Percentiles rank a stretch among this genome's conserved stretches.
phyloP scores from a whole-genome alignment of 495 filamentous ascomycete species.

The Tetracladium setigerum region DNA sequence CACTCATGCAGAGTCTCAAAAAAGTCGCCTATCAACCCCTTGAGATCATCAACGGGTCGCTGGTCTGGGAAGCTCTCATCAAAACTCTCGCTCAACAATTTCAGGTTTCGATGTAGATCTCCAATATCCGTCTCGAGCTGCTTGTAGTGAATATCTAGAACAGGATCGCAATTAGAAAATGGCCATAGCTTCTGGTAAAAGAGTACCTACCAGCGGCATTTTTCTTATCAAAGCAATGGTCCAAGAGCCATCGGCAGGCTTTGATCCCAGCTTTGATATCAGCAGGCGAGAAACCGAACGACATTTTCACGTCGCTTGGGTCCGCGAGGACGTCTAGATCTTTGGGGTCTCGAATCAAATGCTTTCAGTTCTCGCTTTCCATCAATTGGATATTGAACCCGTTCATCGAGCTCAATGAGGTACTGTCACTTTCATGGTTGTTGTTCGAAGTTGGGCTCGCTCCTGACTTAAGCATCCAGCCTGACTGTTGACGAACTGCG shows the following conservation, averaged over 20 bases:
- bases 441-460: no score
- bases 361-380: no score
- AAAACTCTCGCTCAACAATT: not conserved
- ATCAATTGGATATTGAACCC: no score
- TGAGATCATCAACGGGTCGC: not conserved
- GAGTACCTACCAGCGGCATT: constrained; percentile 2
- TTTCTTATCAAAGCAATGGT: constrained; percentile 5
- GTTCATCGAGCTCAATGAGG: no score
- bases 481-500: no score
- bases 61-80: not conserved
- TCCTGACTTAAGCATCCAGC: no score
- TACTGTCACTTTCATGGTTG: no score
- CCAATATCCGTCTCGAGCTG: constrained; percentile 3
- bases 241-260: not conserved
- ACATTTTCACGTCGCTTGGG: not conserved
- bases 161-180: no score
- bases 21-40: constrained; percentile 4
- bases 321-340: no score
- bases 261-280: constrained; percentile 1
- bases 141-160: constrained; percentile 4
- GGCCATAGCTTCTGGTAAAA: no score
- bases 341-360: no score
- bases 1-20: not conserved
- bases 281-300: not conserved
- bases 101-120: not conserved